Evolutionary conservation across 495 filamentous ascomycete species (phyloP), one percentile per base, ranked within the genome.

Genomic region (Glutinoglossum americanum): DNA sequence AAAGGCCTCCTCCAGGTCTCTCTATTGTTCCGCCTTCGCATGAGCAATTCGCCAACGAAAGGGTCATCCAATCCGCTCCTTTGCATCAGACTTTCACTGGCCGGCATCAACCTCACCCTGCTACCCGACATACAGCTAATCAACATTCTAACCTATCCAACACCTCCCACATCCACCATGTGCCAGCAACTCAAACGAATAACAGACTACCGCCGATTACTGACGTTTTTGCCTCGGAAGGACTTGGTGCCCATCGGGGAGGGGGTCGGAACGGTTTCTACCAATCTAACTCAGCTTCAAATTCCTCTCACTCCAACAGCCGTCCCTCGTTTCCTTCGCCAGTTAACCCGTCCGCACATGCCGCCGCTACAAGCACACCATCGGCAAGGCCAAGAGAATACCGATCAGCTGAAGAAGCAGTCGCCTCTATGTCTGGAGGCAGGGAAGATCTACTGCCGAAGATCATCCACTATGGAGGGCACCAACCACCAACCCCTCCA

Each of bases 21-120:
- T 92, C 89, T 56, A 98, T 98, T 60, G 84, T 90, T n/a, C 87
- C 92, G 17, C 92, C 92, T 0, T 87, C 89, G n/a, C 88, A 93
- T 61, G 80, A 89, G 57, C 87, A 93, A 51, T 98, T 98, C 64
- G 89, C 92, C 55, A 83, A 92, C 64, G 92, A 98, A 71, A 77
- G 92, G 57, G 89, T 98, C 30, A 90, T 98, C 57, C 92, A 98
- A 70, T 98, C 92, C 5, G 92, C 92, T 1, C 92, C 92, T 15
- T 74, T 98, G n/a, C 78, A 94, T 64, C 89, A 94, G 67, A 89
- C 86, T 15, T 98, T 98, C 68, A 95, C 92, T 15, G 90, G 92
- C 48, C 78, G 86, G 59, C 83, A 90, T 62, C 81, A 88, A 62
- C 80, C 86, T 15, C 84, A 87, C 62, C 85, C 85, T 0, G 71